Evolutionary conservation across 371 early-diverging fungal species (phyloP).

Genomic region (Ordospora pajunii): DNA sequence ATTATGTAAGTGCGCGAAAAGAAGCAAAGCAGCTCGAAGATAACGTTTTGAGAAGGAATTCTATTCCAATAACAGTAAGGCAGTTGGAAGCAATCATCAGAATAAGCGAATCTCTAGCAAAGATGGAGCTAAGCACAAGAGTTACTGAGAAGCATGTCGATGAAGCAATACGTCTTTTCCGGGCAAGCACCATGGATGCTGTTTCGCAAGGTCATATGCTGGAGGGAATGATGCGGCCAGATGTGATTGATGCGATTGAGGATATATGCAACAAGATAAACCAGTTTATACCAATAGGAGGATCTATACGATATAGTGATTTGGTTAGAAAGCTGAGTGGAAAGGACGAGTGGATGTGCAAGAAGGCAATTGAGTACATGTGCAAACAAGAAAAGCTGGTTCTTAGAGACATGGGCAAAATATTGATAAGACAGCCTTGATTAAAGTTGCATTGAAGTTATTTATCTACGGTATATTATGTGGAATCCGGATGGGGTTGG

Average conservation of each 20-base stretch:
- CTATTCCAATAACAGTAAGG: constrained; percentile 94
- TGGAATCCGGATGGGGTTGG: constrained; percentile 83
- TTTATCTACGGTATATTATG: constrained; percentile 64
- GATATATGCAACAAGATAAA: constrained; percentile 48
- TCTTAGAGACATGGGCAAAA: constrained; percentile 48
- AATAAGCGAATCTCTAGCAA: constrained; percentile 93
- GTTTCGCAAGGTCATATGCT: constrained; percentile 60
- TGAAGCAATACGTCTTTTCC: constrained; percentile 93
- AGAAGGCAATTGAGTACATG: constrained; percentile 57
- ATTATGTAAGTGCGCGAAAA: constrained; percentile 81
- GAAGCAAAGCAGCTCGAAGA: constrained; percentile 72
- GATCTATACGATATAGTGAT: constrained; percentile 25
- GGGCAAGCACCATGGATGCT: constrained; percentile 90
- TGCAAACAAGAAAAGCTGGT: constrained; percentile 57
- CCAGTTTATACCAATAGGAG: constrained; percentile 56
- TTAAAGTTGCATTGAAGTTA: neutral
- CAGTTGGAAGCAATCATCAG: constrained; percentile 97
- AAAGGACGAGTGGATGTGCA: constrained; percentile 43
- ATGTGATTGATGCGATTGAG: constrained; percentile 47
- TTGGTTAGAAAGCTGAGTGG: constrained; percentile 35
- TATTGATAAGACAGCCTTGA: constrained; percentile 55
- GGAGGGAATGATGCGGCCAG: constrained; percentile 60
- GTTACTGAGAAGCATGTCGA: constrained; percentile 83
- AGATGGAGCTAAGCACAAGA: constrained; percentile 77
- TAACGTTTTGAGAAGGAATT: constrained; percentile 67